Conservation (phyloP, 208 protist species). For the Trypanosoma theileri region DNA sequence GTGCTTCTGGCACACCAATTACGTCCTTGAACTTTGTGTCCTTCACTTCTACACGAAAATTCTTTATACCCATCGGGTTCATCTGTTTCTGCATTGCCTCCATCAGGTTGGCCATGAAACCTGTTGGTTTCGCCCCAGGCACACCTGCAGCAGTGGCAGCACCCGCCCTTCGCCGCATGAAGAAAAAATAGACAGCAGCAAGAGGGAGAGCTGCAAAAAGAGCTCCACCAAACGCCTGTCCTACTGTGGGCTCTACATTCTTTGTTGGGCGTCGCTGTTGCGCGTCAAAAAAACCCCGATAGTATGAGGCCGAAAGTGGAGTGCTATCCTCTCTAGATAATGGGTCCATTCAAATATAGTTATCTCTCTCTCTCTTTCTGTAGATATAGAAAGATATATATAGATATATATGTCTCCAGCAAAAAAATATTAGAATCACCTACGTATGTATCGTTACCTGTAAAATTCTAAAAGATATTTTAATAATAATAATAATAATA, state of each 20-base stretch:
- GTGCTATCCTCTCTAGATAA: conserved; percentile 19
- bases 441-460: too few relatives aligned
- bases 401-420: too few relatives aligned
- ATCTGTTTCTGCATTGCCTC: conserved; percentile 66
- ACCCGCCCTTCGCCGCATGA: conserved; percentile 43
- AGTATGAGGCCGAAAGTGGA: conserved; percentile 48
- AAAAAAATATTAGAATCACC: too few relatives aligned
- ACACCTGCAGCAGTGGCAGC: conserved; percentile 26
- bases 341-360: conserved; percentile 16
- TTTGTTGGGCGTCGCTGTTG: conserved; percentile 73
- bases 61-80: conserved; percentile 62
- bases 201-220: conserved; percentile 62
- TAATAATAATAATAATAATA: too few relatives aligned
- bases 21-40: conserved; percentile 86
- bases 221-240: conserved; percentile 54
- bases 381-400: too few relatives aligned
- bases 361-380: too few relatives aligned
- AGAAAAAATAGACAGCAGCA: conserved; percentile 56
- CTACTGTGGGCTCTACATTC: conserved; percentile 63
- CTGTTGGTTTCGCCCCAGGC: conserved; percentile 19
- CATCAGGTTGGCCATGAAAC: conserved; percentile 55
- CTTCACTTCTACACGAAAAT: conserved; percentile 79
- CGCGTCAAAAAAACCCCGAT: conserved; percentile 81
- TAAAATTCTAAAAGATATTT: too few relatives aligned
- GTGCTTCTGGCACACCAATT: conserved; percentile 92